Conservation (phyloP, 257 asterid species). For the Solanum sparsipilum region DNA sequence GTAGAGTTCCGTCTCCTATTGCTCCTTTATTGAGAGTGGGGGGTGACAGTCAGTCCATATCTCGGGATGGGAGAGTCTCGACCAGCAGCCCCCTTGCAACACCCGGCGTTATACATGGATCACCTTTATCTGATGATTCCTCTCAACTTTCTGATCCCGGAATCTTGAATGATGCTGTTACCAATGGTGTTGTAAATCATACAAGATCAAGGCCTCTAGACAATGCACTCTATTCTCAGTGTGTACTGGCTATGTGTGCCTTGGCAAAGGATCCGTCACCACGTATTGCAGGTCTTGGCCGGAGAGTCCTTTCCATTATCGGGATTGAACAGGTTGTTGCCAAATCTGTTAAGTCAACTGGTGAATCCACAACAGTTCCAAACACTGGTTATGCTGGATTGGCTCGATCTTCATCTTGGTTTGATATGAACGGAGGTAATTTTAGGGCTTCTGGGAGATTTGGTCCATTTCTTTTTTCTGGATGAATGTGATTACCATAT, state of each 20-base stretch:
- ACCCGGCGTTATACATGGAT: conserved; percentile 87
- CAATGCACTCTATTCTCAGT: conserved; percentile 70
- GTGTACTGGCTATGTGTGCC: conserved; percentile 80
- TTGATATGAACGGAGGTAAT: conserved; percentile 84
- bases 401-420: conserved; percentile 94
- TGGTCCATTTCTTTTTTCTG: not conserved
- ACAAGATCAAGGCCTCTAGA: conserved; percentile 67
- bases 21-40: conserved; percentile 63
- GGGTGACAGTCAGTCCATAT: conserved; percentile 41
- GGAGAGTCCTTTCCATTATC: conserved; percentile 70
- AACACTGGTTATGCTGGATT: conserved; percentile 62
- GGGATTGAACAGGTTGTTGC: conserved; percentile 96
- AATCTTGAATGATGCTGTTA: conserved; percentile 41
- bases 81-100: conserved; percentile 85
- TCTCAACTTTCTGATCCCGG: conserved; percentile 96
- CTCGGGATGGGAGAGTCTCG: conserved; percentile 80
- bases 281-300: conserved; percentile 82
- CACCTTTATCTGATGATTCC: conserved; percentile 94
- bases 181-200: conserved; percentile 70
- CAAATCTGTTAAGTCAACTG: conserved; percentile 49
- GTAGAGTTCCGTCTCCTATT: conserved; percentile 53
- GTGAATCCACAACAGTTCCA: conserved; percentile 37
- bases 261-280: conserved; percentile 99
- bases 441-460: not conserved
- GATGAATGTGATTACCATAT: not conserved